Evolutionary conservation across 129 eudicot genomes (phyloP).

Genomic region (Chrysanthemum makinoi): DNA sequence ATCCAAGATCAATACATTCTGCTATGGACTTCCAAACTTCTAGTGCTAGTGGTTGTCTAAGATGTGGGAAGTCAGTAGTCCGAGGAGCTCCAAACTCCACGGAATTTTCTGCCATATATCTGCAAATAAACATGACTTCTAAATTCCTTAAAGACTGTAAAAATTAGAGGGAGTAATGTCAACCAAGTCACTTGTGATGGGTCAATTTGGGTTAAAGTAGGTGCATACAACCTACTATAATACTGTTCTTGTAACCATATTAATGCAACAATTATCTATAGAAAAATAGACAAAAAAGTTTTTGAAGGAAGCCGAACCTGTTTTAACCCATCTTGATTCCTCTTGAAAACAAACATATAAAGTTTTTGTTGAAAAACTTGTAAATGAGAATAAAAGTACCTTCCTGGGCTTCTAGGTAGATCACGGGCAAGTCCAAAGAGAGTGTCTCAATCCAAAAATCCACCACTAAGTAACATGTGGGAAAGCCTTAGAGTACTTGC

Average conservation of each 20-base stretch:
- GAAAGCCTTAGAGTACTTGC: constrained; percentile 69
- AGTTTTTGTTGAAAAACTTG: background rate
- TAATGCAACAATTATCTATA: no score
- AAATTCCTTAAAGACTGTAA: no score
- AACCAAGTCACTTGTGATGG: no score
- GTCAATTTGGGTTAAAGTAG: no score
- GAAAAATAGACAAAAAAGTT: no score
- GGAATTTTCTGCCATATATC: constrained; percentile 77
- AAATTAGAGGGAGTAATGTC: no score
- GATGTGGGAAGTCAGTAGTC: constrained; percentile 67
- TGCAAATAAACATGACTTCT: constrained; percentile 15
- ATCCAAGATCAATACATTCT: constrained; percentile 43
- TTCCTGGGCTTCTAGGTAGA: constrained; percentile 80
- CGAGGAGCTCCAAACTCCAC: constrained; percentile 73
- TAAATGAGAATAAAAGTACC: constrained; percentile 32
- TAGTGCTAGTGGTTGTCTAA: constrained; percentile 62
- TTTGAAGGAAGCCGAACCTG: no score
- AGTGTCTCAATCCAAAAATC: constrained; percentile 82
- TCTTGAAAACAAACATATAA: background rate
- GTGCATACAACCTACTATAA: no score
- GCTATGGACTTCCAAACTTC: constrained; percentile 68
- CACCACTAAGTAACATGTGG: constrained; percentile 97
- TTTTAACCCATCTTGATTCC: no score
- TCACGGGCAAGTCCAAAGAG: constrained; percentile 79
- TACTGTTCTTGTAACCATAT: no score